phyloP scores from a whole-genome alignment of 2,329 filamentous ascomycete genomes.

The Pyricularia grisea region DNA sequence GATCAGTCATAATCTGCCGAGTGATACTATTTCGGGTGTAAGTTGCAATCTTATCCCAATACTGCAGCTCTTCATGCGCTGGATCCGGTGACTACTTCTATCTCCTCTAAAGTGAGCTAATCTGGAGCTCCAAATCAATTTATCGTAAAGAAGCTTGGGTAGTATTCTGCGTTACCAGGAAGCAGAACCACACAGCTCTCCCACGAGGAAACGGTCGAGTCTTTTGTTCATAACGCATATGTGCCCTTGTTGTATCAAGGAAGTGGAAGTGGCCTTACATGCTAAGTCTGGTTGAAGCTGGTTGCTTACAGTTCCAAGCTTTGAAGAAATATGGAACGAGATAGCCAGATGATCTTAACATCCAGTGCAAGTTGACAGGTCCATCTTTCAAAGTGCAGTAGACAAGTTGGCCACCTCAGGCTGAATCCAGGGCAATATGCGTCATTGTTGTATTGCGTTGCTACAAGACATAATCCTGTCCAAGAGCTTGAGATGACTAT shows the following conservation, averaged over 20 bases:
- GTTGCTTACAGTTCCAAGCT: neutral
- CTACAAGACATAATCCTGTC: neutral
- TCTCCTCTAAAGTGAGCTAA: neutral
- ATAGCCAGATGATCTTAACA: neutral
- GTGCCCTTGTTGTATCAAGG: too few species aligned
- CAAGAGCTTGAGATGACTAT: neutral
- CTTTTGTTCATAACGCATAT: neutral
- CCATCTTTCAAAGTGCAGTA: too few species aligned
- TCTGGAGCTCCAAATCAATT: neutral
- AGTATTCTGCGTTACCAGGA: neutral
- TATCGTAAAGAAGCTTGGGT: neutral
- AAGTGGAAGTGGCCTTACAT: neutral
- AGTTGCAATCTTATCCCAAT: neutral
- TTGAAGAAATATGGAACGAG: neutral
- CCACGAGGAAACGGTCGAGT: neutral
- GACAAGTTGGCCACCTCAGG: slow-evolving; percentile 8
- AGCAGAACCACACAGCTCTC: neutral
- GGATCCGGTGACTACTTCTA: neutral
- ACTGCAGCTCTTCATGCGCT: neutral
- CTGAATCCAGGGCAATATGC: slow-evolving; percentile 14
- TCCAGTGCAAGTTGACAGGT: neutral
- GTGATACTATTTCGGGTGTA: neutral
- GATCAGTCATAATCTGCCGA: neutral
- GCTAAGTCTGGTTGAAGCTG: neutral
- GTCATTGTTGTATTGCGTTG: neutral